Conservation (phyloP, 257 asterid species). For the Nicotiana tabacum region DNA sequence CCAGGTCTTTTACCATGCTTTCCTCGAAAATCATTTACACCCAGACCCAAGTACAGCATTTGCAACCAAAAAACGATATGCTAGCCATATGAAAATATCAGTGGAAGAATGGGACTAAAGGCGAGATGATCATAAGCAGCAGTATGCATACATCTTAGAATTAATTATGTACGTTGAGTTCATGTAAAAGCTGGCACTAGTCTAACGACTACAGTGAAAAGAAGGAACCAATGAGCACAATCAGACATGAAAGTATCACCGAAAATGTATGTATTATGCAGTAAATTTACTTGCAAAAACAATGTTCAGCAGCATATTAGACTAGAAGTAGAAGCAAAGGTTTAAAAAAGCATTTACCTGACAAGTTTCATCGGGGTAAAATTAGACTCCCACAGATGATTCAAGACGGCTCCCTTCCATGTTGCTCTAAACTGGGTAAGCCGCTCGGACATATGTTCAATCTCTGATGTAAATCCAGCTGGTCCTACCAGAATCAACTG, state of each 20-base stretch:
- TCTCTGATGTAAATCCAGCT: conserved; percentile 82
- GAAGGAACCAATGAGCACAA: not conserved
- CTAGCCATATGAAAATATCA: not conserved
- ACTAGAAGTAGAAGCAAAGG: not conserved
- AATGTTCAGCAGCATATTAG: not conserved
- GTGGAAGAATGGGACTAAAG: not conserved
- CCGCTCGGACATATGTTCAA: conserved; percentile 58
- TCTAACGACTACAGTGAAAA: not conserved
- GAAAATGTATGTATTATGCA: not conserved
- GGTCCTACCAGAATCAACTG: conserved; percentile 93
- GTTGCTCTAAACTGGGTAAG: conserved; percentile 58
- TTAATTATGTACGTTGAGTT: not conserved
- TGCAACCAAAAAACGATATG: not conserved
- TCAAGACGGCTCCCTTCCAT: conserved; percentile 82
- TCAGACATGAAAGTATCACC: not conserved
- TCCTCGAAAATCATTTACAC: not conserved
- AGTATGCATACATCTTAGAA: not conserved
- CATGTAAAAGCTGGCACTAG: not conserved
- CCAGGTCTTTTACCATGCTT: not conserved
- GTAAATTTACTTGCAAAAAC: not conserved
- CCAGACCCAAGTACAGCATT: not conserved
- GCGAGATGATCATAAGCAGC: not conserved
- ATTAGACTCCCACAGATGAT: conserved; percentile 98
- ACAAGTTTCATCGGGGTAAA: conserved; percentile 83
- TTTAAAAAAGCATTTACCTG: conserved; percentile 38